These are phyloP conservation scores for Didymellaceae sp. DNA, from an alignment of 2,329 filamentous ascomycete genomes.

Conservation along the genomic window DNA sequence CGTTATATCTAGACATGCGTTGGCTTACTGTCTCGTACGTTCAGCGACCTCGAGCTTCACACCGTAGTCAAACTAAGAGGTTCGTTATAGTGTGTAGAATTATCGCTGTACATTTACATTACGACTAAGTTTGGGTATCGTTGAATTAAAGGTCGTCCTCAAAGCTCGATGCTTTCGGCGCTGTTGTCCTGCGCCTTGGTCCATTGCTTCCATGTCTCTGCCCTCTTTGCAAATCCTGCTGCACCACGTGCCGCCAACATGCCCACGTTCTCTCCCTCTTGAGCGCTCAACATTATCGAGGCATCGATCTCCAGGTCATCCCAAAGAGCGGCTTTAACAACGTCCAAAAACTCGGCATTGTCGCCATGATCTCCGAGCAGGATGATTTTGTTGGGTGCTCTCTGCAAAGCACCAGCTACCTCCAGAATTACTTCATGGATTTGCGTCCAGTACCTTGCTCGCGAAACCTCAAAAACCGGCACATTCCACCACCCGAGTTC, in stretches of 20 bases:
- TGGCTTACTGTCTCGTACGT: not conserved
- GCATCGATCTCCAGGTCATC: conserved; percentile 29
- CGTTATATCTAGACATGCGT: conserved; percentile 61
- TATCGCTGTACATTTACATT: conserved; percentile 16
- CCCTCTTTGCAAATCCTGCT: conserved; percentile 28
- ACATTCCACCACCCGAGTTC: conserved; percentile 37
- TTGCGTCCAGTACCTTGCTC: conserved; percentile 32
- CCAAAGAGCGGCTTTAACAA: conserved; percentile 31
- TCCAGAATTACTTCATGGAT: conserved; percentile 30
- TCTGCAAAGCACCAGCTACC: conserved; percentile 14
- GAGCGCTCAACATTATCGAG: conserved; percentile 20
- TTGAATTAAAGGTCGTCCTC: conserved; percentile 3
- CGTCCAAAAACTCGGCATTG: conserved; percentile 29
- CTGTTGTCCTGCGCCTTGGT: not conserved
- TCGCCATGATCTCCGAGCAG: conserved; percentile 31
- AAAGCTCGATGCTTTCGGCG: conserved; percentile 16
- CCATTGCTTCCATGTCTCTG: conserved; percentile 7
- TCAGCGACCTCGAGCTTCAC: not conserved
- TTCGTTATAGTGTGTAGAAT: conserved; percentile 4
- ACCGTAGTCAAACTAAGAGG: not conserved
- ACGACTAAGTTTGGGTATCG: conserved; percentile 20
- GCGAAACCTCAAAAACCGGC: conserved; percentile 28
- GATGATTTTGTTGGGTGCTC: conserved; percentile 30
- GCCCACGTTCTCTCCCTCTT: conserved; percentile 12
- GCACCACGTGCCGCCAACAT: conserved; percentile 33